Evolutionary conservation across 202 grass and related monocot species (phyloP).

Genomic region (Digitaria exilis): DNA sequence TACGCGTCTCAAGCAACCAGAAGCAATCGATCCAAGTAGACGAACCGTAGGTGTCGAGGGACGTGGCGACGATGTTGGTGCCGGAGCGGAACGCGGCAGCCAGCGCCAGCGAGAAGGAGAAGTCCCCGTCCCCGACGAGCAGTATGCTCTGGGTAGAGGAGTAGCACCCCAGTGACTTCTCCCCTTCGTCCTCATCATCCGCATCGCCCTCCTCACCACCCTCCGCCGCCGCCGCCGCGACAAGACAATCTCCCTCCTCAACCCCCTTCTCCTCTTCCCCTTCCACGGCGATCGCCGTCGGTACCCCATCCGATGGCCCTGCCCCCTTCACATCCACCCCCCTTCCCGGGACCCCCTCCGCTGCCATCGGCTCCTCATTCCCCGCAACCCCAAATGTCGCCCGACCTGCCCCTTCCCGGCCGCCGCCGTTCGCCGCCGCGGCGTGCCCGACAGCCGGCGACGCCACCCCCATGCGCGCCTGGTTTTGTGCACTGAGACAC

Average conservation of each 20-base stretch:
- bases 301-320: not conserved
- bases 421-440: not conserved
- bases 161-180: conserved; percentile 53
- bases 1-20: not conserved
- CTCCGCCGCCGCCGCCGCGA: too few species aligned
- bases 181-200: conserved; percentile 22
- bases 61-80: conserved; percentile 59
- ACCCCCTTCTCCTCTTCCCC: not conserved
- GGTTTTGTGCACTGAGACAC: not conserved
- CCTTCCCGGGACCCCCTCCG: not conserved
- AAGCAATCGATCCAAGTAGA: not conserved
- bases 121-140: conserved; percentile 65
- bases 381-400: not conserved
- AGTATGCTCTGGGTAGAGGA: conserved; percentile 57
- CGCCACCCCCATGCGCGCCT: not conserved
- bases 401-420: not conserved
- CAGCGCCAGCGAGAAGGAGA: conserved; percentile 69
- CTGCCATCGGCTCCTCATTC: not conserved
- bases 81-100: conserved; percentile 59
- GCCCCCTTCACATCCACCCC: not conserved
- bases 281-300: not conserved
- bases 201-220: not conserved
- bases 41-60: conserved; percentile 56
- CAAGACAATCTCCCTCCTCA: not conserved
- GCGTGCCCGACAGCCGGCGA: not conserved